Conservation (phyloP, 768 basidiomycete species). For the Pisolithus orientalis region DNA sequence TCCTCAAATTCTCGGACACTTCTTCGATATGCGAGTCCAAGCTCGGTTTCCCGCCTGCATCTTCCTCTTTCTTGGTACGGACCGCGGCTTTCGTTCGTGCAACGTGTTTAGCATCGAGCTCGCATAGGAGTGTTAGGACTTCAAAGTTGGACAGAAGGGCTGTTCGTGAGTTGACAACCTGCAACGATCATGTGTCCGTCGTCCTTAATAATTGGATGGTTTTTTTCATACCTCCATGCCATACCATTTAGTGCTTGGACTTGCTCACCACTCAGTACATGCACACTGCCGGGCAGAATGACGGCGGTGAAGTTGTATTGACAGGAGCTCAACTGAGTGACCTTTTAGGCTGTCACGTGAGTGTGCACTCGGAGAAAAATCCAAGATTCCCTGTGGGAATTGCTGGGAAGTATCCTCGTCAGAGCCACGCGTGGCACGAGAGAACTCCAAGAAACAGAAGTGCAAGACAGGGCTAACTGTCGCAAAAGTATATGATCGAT, state of each 20-base stretch:
- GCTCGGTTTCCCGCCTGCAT: constrained; percentile 33
- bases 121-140: constrained; percentile 70
- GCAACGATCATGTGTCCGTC: background rate
- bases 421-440: no score
- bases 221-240: constrained; percentile 1
- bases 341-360: no score
- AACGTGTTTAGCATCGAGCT: constrained; percentile 70
- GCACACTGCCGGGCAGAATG: no score
- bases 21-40: constrained; percentile 41
- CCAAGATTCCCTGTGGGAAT: no score
- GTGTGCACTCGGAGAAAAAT: no score
- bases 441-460: no score
- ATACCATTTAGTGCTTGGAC: background rate
- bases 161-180: constrained; percentile 47
- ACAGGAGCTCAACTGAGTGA: no score
- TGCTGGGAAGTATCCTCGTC: no score
- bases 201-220: background rate
- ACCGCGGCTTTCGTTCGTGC: constrained; percentile 62
- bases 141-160: constrained; percentile 89
- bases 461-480: no score
- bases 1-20: constrained; percentile 74
- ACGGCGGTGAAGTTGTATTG: no score
- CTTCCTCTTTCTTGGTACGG: constrained; percentile 75
- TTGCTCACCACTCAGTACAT: background rate
- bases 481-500: no score